Percentiles rank a stretch among this genome's conserved stretches.
Evolutionary conservation across 768 basidiomycete species (phyloP).

Genomic region (Hydnum rufescens): DNA sequence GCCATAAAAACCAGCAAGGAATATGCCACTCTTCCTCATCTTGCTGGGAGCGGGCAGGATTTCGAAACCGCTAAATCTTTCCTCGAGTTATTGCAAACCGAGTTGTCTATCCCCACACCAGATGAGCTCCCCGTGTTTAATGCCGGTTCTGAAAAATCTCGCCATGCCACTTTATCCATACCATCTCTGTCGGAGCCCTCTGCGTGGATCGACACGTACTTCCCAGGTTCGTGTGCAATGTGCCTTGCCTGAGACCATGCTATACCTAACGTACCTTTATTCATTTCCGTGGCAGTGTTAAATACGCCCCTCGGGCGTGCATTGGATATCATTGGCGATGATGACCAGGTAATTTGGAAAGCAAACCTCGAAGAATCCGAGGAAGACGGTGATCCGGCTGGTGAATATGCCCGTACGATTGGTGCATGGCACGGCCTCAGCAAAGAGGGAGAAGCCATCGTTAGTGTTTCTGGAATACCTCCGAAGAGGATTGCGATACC

Average conservation of each 20-base stretch:
- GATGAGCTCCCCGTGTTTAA: slow-evolving; percentile 36
- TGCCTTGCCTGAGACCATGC: neutral
- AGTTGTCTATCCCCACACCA: slow-evolving; percentile 26
- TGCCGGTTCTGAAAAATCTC: slow-evolving; percentile 49
- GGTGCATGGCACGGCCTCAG: slow-evolving; percentile 80
- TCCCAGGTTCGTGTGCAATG: slow-evolving; percentile 25
- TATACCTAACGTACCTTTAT: neutral
- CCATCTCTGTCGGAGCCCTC: slow-evolving; percentile 28
- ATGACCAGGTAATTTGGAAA: slow-evolving; percentile 36
- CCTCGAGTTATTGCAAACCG: slow-evolving; percentile 43
- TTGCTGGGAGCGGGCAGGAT: slow-evolving; percentile 46
- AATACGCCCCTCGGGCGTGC: slow-evolving; percentile 55
- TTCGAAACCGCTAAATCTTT: slow-evolving; percentile 42
- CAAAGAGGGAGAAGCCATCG: slow-evolving; percentile 46
- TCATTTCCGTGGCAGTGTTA: slow-evolving; percentile 24
- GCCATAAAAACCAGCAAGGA: neutral
- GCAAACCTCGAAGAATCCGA: slow-evolving; percentile 60
- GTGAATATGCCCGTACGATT: slow-evolving; percentile 41
- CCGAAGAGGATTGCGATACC: neutral
- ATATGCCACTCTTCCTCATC: slow-evolving; percentile 50
- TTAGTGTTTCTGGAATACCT: slow-evolving; percentile 8
- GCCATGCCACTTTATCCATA: slow-evolving; percentile 40
- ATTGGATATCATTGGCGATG: slow-evolving; percentile 41
- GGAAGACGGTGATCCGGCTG: slow-evolving; percentile 52
- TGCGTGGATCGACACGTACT: slow-evolving; percentile 79